Base-by-base conservation (phyloP, 768 basidiomycete genomes). In the Tubosaeta sp. region DNA sequence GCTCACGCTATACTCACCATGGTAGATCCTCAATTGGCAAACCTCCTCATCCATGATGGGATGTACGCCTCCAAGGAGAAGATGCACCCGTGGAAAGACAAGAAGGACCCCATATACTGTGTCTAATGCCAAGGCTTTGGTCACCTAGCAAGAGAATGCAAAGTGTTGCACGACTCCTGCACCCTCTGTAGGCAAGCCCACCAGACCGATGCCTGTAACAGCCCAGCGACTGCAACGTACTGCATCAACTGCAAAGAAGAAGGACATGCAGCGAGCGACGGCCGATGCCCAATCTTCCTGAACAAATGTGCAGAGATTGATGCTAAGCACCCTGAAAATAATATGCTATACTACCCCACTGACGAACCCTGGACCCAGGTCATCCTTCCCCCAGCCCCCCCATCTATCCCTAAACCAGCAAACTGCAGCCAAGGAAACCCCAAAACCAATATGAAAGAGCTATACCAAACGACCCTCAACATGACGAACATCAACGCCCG, bases 291-390 rank as follows among this genome's bases (percentile, higher is more conserved):
- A 6, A 21, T 7, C 3, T 39, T 6, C 19, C 16, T 18, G 9
- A 11, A 11, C 18, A 39, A 22, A n/a, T 21, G 9, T 3, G 19
- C 16, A 9, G 19, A 39, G 7, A 12, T 56, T 0, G 31, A 56
- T 11, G 13, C 40, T 5, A 54, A 56, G 11, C 35, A 44, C 10
- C 52, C 30, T 0, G 46, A 56, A 18, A 56, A 54, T 8, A 2
- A 7, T 0, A 56, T 56, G 52, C 52, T 48, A 0, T 56, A 24
- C 27, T 56, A 34, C n/a, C 41, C 52, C 0, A 56, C 55, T 25
- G 3, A 53, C 4, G 7, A 54, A 25, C 9, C 10, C 0, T 56
- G 55, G 41, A 56, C 30, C 0, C 48, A 56, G 21, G 18, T 51
- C 0, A 0, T 12, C 0, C 52, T 50, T 0, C 48, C 46, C 0